phyloP scores from a whole-genome alignment of 2,329 filamentous ascomycete genomes.

The Penicillium brevicompactum region DNA sequence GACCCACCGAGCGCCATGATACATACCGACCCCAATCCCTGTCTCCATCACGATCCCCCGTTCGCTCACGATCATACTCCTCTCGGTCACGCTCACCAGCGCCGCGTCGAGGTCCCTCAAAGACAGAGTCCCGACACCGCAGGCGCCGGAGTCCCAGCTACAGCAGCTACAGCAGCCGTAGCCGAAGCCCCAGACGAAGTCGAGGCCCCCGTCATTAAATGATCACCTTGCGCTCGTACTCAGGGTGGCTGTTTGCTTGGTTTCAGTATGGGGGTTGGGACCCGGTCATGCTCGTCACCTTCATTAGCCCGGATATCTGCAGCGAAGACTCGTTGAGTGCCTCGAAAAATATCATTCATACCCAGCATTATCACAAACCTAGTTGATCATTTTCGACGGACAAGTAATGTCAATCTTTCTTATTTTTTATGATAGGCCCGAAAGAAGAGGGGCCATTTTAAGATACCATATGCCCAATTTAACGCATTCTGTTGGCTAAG shows the following conservation, averaged over 20 bases:
- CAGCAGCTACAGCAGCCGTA: slow-evolving; percentile 61
- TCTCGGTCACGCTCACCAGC: slow-evolving; percentile 48
- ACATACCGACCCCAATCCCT: slow-evolving; percentile 64
- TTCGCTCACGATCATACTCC: slow-evolving; percentile 40
- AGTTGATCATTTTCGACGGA: too few species aligned
- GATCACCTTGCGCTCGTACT: neutral
- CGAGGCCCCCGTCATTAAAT: slow-evolving; percentile 35
- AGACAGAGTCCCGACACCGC: slow-evolving; percentile 38
- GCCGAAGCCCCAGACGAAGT: slow-evolving; percentile 53
- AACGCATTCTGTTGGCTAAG: too few species aligned
- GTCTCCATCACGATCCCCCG: slow-evolving; percentile 50
- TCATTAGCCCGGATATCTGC: too few species aligned
- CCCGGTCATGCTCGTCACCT: too few species aligned
- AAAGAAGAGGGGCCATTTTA: too few species aligned
- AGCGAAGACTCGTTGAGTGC: too few species aligned
- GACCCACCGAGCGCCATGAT: slow-evolving; percentile 51
- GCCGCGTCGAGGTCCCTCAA: slow-evolving; percentile 36
- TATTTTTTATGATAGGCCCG: too few species aligned
- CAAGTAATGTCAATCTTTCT: too few species aligned
- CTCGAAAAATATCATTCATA: too few species aligned
- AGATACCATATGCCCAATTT: too few species aligned
- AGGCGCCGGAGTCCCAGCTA: slow-evolving; percentile 64
- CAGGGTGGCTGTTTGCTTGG: neutral
- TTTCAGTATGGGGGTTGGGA: neutral
- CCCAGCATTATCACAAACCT: too few species aligned